Conservation (phyloP, 352 stramenopile genomes). For the Hyaloperonospora brassicae region DNA sequence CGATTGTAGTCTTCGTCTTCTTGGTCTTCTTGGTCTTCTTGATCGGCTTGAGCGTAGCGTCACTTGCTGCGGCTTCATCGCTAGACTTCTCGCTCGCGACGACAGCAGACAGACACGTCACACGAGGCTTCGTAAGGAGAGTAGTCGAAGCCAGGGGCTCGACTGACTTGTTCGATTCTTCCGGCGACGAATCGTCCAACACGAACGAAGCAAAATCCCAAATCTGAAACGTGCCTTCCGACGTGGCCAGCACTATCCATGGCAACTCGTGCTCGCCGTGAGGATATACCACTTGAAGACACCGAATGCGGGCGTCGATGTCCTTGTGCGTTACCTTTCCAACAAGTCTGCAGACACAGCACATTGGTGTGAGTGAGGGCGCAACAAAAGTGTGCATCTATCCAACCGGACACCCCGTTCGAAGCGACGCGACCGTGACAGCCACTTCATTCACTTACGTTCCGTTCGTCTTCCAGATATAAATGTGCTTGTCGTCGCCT, state of each 20-base stretch:
- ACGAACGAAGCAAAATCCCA: constrained; percentile 66
- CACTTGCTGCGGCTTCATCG: constrained; percentile 11
- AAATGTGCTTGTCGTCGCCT: constrained; percentile 76
- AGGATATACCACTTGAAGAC: constrained; percentile 63
- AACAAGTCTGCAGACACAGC: constrained; percentile 34
- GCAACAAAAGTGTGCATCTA: not conserved
- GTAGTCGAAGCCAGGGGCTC: constrained; percentile 50
- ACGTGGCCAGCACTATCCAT: constrained; percentile 70
- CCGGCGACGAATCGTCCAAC: constrained; percentile 37
- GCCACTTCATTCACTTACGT: constrained; percentile 32
- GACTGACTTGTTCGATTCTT: constrained; percentile 51
- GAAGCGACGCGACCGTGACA: not conserved
- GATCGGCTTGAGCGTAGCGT: constrained; percentile 9
- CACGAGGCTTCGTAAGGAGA: constrained; percentile 60
- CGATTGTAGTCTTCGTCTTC: constrained; percentile 9
- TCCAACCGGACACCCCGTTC: not conserved
- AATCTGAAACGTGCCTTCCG: constrained; percentile 69
- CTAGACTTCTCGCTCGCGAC: constrained; percentile 23
- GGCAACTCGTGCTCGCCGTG: constrained; percentile 46
- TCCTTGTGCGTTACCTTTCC: constrained; percentile 57
- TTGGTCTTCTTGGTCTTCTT: constrained; percentile 47
- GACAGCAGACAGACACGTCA: constrained; percentile 70
- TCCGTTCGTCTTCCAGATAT: constrained; percentile 69
- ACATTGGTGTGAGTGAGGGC: not conserved
- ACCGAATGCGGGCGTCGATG: constrained; percentile 63